These are phyloP conservation scores for Trichoderma brevicompactum DNA, from an alignment of 2,329 filamentous ascomycete genomes.

Conservation along the genomic window DNA sequence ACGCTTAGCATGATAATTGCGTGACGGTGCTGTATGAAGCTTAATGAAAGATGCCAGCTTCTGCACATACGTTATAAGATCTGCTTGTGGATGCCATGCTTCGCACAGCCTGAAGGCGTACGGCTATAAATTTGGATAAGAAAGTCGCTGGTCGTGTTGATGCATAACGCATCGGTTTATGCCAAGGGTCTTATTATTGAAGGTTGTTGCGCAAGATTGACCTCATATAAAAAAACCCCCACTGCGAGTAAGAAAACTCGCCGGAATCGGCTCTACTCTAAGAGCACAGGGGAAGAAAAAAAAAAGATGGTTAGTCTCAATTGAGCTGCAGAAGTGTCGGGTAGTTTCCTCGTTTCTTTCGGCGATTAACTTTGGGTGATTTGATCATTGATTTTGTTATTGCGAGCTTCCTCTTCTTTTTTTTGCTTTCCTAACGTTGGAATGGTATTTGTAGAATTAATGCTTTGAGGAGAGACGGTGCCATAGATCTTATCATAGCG, in stretches of 20 bases:
- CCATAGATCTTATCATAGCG: conserved; percentile 21
- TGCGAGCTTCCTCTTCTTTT: not conserved
- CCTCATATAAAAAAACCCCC: conserved; percentile 19
- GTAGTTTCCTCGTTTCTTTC: not conserved
- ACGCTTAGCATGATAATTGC: not conserved
- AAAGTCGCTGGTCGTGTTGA: conserved; percentile 37
- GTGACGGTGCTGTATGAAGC: not conserved
- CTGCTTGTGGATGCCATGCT: conserved; percentile 39
- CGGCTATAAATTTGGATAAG: conserved; percentile 33
- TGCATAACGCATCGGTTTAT: conserved; percentile 42
- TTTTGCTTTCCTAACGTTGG: not conserved
- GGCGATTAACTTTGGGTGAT: not conserved
- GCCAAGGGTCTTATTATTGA: conserved; percentile 4
- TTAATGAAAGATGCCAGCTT: too few species aligned
- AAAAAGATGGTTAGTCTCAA: not conserved
- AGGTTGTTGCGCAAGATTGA: not conserved
- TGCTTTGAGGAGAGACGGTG: conserved; percentile 7
- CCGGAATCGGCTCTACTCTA: conserved; percentile 22
- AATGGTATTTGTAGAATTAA: not conserved
- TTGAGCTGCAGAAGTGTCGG: not conserved
- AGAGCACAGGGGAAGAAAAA: not conserved
- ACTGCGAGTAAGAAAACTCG: conserved; percentile 20
- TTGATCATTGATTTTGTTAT: not conserved
- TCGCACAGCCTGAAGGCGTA: conserved; percentile 30
- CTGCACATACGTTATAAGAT: conserved; percentile 43